Base-by-base conservation (phyloP, 2,329 filamentous ascomycete species). In the Rhynchosporium graminicola region DNA sequence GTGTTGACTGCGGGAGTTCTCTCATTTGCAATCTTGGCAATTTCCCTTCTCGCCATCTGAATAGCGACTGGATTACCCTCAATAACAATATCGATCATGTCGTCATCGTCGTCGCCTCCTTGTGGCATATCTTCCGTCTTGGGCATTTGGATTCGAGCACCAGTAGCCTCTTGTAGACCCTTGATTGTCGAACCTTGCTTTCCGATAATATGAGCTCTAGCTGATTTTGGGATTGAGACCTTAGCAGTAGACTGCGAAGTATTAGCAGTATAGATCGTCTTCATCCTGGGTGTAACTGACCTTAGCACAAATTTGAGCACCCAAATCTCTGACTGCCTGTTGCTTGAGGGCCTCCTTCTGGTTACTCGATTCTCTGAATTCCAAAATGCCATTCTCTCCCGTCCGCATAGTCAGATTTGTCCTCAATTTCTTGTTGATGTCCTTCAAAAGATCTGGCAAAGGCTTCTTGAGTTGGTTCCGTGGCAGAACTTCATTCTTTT, bases 21-120 rank as follows among this genome's bases (percentile, higher is more conserved):
- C 77, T 97, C 92, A 70, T 89, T 89, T 61, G 91, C 92, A 74
- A 98, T 97, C 71, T 88, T 89, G 72, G 91, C 83, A 71, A 99
- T 95, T 70, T 91, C 89, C 62, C 90, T 87, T 65, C 87, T 87
- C 61, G 95, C 95, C 76, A 92, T 86, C 67, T 91, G 90, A 57
- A 91, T 91, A 61, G 93, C 91, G 64, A 97, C 84, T 13, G 92
- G 87, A 77, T 99, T 96, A 66, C 96, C 95, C 77, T 97, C 93
- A 63, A 99, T 88, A 58, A 87, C 79, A 58, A 99, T 90, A 72
- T 97, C 89, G 69, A 98, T 91, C 57, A 87, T 89, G 72, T 97
- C 91, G 67, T 90, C 87, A 60, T 96, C 91, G 51, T 95, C 92
- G 20, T 89, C 86, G 47, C 40, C 55, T 20, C 67, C 62, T 8